phyloP scores from a whole-genome alignment of 2,329 filamentous ascomycete genomes.

The Fusarium aywerte region DNA sequence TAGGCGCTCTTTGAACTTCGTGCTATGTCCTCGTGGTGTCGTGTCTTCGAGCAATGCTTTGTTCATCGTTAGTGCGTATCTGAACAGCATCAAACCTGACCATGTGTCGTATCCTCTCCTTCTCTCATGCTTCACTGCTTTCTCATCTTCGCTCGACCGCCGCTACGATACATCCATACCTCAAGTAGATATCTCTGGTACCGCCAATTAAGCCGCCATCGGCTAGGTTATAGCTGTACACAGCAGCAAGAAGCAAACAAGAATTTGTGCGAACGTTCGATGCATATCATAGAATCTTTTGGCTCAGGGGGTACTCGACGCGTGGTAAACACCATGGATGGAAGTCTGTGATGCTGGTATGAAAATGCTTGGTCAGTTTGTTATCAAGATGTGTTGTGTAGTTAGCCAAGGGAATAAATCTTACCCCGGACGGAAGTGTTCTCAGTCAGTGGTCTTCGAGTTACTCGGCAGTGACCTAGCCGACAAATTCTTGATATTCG shows the following conservation, averaged over 20 bases:
- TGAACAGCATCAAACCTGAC: too few species aligned
- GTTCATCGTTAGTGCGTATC: neutral
- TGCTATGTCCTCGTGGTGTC: neutral
- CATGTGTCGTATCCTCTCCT: too few species aligned
- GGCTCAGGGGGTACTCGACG: neutral
- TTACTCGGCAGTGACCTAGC: neutral
- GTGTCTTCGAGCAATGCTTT: neutral
- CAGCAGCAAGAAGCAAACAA: neutral
- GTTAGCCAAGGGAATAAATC: neutral
- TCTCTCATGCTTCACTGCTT: neutral
- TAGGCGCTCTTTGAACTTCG: neutral
- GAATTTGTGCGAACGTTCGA: neutral
- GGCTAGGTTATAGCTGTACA: neutral
- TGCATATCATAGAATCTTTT: neutral
- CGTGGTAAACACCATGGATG: slow-evolving; percentile 15
- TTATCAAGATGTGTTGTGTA: neutral
- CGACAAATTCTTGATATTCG: neutral
- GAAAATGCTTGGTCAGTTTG: neutral
- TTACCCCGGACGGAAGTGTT: rapidly evolving
- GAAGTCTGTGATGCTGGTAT: neutral
- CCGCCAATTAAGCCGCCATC: neutral
- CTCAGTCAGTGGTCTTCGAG: neutral
- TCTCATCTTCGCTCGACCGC: too few species aligned
- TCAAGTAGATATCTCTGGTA: neutral
- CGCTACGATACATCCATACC: neutral